phyloP scores from a whole-genome alignment of 169 alveolate species.

The Eimeria sp. region DNA sequence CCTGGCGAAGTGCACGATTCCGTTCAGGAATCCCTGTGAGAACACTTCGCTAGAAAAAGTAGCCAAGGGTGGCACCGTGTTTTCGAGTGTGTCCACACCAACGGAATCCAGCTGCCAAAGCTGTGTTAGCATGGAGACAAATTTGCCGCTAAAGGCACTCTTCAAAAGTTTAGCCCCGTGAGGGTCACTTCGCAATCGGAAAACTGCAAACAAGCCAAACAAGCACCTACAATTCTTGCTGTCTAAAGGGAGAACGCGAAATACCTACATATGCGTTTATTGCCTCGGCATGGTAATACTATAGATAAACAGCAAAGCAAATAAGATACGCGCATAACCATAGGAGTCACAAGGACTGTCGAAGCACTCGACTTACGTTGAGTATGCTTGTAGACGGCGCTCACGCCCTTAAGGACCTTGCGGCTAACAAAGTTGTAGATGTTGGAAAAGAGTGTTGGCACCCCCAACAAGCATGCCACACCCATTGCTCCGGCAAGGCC shows the following conservation, averaged over 20 bases:
- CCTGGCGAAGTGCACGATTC: constrained; percentile 53
- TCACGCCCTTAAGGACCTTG: constrained; percentile 17
- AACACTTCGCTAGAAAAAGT: constrained; percentile 56
- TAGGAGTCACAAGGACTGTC: not conserved
- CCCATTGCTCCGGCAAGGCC: constrained; percentile 73
- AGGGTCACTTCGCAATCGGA: constrained; percentile 40
- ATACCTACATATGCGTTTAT: not conserved
- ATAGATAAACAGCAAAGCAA: not conserved
- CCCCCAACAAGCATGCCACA: constrained; percentile 55
- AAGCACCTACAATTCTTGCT: not conserved
- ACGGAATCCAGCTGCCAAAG: constrained; percentile 64
- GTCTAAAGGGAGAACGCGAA: not conserved
- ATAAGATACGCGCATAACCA: not conserved
- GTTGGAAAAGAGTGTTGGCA: constrained; percentile 20
- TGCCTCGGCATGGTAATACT: not conserved
- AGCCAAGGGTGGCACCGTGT: not conserved
- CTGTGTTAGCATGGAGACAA: constrained; percentile 24
- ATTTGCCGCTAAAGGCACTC: constrained; percentile 22
- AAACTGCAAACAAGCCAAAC: constrained; percentile 1
- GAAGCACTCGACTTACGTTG: constrained; percentile 36
- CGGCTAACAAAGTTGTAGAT: constrained; percentile 1
- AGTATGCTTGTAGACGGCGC: constrained; percentile 24
- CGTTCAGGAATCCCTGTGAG: constrained; percentile 43
- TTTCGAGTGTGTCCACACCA: constrained; percentile 9
- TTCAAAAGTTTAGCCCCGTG: constrained; percentile 25